Evolutionary conservation across 2,329 filamentous ascomycete genomes (phyloP).

Genomic region (Arthrobotrys sphaeroides): DNA sequence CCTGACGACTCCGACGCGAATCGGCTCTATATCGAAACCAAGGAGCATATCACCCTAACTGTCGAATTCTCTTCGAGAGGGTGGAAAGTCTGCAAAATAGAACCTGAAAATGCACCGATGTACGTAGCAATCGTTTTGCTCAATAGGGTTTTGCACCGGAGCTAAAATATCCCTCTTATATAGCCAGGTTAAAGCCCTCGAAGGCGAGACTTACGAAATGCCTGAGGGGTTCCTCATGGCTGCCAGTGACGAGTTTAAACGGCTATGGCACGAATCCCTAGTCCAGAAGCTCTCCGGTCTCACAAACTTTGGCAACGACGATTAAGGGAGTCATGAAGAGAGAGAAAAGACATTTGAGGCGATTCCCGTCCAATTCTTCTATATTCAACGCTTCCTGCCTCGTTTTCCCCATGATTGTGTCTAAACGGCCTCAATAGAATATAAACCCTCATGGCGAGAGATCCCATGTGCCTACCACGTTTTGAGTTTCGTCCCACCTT

Average conservation of each 20-base stretch:
- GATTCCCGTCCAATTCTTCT: conserved; percentile 5
- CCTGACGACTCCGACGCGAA: conserved; percentile 23
- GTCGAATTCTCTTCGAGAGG: conserved; percentile 33
- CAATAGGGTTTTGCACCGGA: not conserved
- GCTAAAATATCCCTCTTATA: conserved; percentile 5
- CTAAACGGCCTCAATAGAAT: conserved; percentile 22
- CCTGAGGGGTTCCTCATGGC: conserved; percentile 49
- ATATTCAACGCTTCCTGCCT: not conserved
- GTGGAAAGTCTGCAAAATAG: conserved; percentile 33
- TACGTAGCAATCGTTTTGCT: conserved; percentile 5
- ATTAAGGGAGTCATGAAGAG: not conserved
- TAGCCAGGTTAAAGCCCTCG: conserved; percentile 49
- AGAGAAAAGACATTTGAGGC: conserved; percentile 15
- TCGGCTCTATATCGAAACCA: conserved; percentile 32
- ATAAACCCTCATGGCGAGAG: conserved; percentile 4
- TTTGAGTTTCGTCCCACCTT: not conserved
- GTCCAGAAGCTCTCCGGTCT: conserved; percentile 32
- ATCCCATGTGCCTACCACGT: conserved; percentile 3
- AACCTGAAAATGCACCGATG: conserved; percentile 39
- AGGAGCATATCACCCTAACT: conserved; percentile 31
- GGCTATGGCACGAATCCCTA: conserved; percentile 42
- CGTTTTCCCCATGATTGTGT: not conserved
- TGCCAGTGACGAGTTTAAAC: conserved; percentile 49
- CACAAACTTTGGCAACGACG: conserved; percentile 4
- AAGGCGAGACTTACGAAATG: conserved; percentile 44